phyloP scores from a whole-genome alignment of 2,329 filamentous ascomycete species.

The Venturia effusa region DNA sequence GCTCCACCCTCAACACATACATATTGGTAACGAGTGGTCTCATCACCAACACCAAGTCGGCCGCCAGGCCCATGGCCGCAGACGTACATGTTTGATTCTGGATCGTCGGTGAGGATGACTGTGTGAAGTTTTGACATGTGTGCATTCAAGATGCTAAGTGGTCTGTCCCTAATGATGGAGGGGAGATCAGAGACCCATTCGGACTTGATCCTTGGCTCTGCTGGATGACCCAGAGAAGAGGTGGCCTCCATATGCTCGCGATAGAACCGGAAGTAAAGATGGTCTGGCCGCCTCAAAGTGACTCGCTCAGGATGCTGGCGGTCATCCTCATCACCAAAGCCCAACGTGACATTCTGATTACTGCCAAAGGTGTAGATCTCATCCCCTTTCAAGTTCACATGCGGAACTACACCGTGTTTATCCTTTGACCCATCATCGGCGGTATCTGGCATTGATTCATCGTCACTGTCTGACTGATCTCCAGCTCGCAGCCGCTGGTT shows the following conservation, averaged over 20 bases:
- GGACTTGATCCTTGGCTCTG: constrained; percentile 7
- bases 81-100: constrained; percentile 81
- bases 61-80: constrained; percentile 88
- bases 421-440: neutral
- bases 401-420: constrained; percentile 19
- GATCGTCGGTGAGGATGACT: constrained; percentile 76
- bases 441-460: constrained; percentile 12
- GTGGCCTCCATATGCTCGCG: constrained; percentile 35
- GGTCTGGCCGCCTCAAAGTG: constrained; percentile 61
- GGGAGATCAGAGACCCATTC: constrained; percentile 50
- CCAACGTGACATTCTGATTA: constrained; percentile 88
- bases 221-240: constrained; percentile 16
- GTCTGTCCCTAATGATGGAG: constrained; percentile 57
- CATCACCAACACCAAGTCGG: constrained; percentile 77
- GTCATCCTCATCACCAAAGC: constrained; percentile 91
- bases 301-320: constrained; percentile 87
- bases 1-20: constrained; percentile 67
- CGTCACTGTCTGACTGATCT: constrained; percentile 13
- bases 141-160: constrained; percentile 69
- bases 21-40: constrained; percentile 80
- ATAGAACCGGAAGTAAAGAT: constrained; percentile 64
- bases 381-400: constrained; percentile 49
- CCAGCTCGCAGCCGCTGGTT: constrained; percentile 4
- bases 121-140: constrained; percentile 75
- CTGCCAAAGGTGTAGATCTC: constrained; percentile 92